phyloP scores from a whole-genome alignment of 306 rosid genomes.

The Crataegus laevigata region DNA sequence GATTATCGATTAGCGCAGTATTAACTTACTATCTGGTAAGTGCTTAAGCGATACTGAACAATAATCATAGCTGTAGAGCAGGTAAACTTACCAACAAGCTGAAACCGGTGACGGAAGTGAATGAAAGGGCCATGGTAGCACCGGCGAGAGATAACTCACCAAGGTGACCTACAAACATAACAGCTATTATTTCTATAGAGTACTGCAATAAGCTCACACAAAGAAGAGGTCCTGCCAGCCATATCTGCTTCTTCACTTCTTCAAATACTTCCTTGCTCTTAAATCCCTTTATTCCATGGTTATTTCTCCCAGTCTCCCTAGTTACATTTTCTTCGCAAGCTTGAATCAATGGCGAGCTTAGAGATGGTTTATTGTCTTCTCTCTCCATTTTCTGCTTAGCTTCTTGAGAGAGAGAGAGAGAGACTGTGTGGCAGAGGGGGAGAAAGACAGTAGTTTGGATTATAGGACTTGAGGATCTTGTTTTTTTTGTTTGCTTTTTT shows the following conservation, averaged over 20 bases:
- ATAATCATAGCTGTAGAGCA: neutral
- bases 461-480: neutral
- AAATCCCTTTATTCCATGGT: neutral
- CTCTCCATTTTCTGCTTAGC: slow-evolving; percentile 27
- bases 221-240: slow-evolving; percentile 75
- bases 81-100: slow-evolving; percentile 52
- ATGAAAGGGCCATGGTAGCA: slow-evolving; percentile 74
- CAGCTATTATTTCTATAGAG: slow-evolving; percentile 50
- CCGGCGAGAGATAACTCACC: slow-evolving; percentile 53
- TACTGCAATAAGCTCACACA: slow-evolving; percentile 40
- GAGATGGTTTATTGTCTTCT: slow-evolving; percentile 16
- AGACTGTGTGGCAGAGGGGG: neutral
- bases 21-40: too few relatives aligned
- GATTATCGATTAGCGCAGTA: too few relatives aligned
- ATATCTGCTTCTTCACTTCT: slow-evolving; percentile 65
- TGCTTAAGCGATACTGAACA: too few relatives aligned
- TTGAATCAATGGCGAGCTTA: slow-evolving; percentile 35
- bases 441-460: neutral
- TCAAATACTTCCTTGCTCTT: slow-evolving; percentile 20
- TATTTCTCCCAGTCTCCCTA: slow-evolving; percentile 5
- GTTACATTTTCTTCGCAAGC: slow-evolving; percentile 20
- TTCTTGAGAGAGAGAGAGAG: neutral
- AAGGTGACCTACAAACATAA: slow-evolving; percentile 76
- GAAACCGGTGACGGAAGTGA: slow-evolving; percentile 64
- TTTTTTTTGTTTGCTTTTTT: neutral